Evolutionary conservation across 345 rosid species (phyloP).

Genomic region (Eucalyptus tenuipes): DNA sequence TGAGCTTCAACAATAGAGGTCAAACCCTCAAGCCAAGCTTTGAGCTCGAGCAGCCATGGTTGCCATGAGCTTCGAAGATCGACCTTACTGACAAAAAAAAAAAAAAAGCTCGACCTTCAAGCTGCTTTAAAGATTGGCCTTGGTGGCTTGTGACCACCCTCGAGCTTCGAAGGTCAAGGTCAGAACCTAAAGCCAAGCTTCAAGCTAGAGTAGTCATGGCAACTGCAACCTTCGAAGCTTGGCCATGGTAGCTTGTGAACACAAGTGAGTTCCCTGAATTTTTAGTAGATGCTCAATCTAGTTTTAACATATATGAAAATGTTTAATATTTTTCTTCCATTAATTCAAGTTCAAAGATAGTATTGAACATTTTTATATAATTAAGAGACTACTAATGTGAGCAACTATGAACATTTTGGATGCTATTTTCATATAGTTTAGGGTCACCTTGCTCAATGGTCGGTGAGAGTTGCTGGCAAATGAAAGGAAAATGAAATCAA

Average conservation of each 20-base stretch:
- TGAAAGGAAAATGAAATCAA: no score
- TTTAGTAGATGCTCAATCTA: no score
- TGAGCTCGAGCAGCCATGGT: background rate
- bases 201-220: background rate
- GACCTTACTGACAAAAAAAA: no score
- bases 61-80: rapidly evolving
- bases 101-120: background rate
- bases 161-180: background rate
- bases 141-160: background rate
- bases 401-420: no score
- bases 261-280: rapidly evolving
- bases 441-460: no score
- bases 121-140: background rate
- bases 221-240: background rate
- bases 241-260: rapidly evolving
- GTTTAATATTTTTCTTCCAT: no score
- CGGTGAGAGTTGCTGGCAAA: rapidly evolving
- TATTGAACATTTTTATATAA: no score
- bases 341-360: no score
- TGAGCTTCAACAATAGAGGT: background rate
- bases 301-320: no score
- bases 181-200: background rate
- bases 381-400: no score
- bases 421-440: no score
- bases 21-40: background rate